Percentiles rank a stretch among this genome's conserved stretches.
phyloP scores from a whole-genome alignment of 129 eudicot genomes.

The Flaveria brownii region DNA sequence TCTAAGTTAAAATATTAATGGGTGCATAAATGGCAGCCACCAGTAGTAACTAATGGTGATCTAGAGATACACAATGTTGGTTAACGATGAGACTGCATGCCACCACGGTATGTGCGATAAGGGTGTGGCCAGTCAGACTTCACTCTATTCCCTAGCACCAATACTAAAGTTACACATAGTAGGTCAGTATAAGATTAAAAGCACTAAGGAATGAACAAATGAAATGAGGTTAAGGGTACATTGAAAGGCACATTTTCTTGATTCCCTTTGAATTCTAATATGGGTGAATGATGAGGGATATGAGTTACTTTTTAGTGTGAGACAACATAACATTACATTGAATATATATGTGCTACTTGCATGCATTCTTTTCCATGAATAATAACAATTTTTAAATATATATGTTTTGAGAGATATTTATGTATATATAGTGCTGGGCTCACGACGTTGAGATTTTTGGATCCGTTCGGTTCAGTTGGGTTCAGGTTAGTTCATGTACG shows the following conservation, averaged over 20 bases:
- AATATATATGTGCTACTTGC: too few species aligned
- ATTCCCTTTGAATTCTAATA: background rate
- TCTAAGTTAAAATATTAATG: background rate
- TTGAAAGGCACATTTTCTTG: background rate
- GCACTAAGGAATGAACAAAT: background rate
- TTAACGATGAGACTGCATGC: slow-evolving; percentile 19
- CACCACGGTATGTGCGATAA: background rate
- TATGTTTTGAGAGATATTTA: too few species aligned
- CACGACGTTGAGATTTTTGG: too few species aligned
- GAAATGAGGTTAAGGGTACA: background rate
- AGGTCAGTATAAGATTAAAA: background rate
- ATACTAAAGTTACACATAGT: background rate
- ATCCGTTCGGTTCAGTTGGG: too few species aligned
- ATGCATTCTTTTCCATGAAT: too few species aligned
- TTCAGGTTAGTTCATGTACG: too few species aligned
- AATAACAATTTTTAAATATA: too few species aligned
- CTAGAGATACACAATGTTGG: slow-evolving; percentile 8
- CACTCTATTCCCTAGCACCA: slow-evolving; percentile 17
- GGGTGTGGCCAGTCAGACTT: slow-evolving; percentile 14
- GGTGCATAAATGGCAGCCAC: background rate
- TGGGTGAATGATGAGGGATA: background rate
- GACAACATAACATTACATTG: background rate
- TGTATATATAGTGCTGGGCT: too few species aligned
- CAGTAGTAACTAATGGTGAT: background rate
- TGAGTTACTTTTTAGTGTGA: background rate